These are phyloP conservation scores for Pichia membranifaciens DNA, from an alignment of 805 yeast genomes.

Conservation along the genomic window DNA sequence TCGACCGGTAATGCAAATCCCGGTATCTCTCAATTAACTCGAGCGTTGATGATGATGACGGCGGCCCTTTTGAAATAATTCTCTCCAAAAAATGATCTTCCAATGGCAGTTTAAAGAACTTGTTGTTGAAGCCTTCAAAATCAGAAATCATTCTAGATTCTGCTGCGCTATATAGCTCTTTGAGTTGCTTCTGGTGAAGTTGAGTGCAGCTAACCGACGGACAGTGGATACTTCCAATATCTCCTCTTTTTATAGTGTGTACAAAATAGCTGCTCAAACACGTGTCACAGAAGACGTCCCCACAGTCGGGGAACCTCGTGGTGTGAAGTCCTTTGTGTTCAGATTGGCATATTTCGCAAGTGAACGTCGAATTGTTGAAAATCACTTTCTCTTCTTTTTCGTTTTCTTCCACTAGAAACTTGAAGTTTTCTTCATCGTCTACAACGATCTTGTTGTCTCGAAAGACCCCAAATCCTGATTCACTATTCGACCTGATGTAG, in stretches of 20 bases:
- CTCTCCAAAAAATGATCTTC: conserved; percentile 30
- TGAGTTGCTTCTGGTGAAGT: conserved; percentile 16
- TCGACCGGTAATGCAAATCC: conserved; percentile 33
- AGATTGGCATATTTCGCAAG: conserved; percentile 54
- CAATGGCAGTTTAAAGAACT: conserved; percentile 39
- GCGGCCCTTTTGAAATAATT: conserved; percentile 22
- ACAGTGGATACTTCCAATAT: conserved; percentile 48
- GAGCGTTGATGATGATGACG: too few species aligned
- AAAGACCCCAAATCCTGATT: conserved; percentile 4
- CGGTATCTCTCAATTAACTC: conserved; percentile 32
- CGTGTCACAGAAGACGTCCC: conserved; percentile 42
- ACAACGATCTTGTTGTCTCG: conserved; percentile 7
- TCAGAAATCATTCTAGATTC: conserved; percentile 16
- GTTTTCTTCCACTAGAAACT: conserved; percentile 17
- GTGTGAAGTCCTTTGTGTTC: conserved; percentile 41
- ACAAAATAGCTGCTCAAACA: conserved; percentile 42
- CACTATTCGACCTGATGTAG: conserved; percentile 12
- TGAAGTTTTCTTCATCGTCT: neutral
- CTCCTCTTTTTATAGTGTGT: conserved; percentile 41
- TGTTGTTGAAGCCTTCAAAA: conserved; percentile 29
- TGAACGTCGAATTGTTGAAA: conserved; percentile 35
- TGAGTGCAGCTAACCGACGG: conserved; percentile 47
- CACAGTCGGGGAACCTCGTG: conserved; percentile 36
- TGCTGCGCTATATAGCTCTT: conserved; percentile 9
- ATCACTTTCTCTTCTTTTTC: conserved; percentile 19